Conservation (phyloP, 371 early-diverging fungal species). For the Cokeromyces recurvatus region DNA sequence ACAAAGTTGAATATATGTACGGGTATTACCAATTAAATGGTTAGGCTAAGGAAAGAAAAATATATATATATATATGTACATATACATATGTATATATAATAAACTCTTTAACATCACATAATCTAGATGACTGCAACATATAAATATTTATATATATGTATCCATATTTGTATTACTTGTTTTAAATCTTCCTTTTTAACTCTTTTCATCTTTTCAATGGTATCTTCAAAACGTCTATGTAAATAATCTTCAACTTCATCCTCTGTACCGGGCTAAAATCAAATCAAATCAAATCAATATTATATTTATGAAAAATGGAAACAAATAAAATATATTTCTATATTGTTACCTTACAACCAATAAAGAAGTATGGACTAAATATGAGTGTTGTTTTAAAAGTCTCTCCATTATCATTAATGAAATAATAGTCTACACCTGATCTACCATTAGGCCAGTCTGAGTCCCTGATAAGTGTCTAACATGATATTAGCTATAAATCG, state of each 20-base stretch:
- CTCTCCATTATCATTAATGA: constrained; percentile 84
- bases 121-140: too few relatives aligned
- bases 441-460: constrained; percentile 66
- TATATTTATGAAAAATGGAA: background rate
- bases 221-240: constrained; percentile 65
- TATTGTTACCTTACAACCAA: constrained; percentile 69
- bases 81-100: too few relatives aligned
- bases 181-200: constrained; percentile 84
- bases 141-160: too few relatives aligned
- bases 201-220: constrained; percentile 58
- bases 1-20: constrained; percentile 70
- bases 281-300: background rate
- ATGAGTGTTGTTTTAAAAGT: constrained; percentile 84
- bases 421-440: constrained; percentile 88
- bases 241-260: constrained; percentile 86
- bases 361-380: constrained; percentile 88
- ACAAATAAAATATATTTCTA: background rate
- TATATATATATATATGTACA: too few relatives aligned
- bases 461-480: constrained; percentile 55
- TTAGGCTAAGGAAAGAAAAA: constrained; percentile 59
- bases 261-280: constrained; percentile 61
- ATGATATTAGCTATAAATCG: background rate
- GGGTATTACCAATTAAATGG: constrained; percentile 78
- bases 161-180: constrained; percentile 65
- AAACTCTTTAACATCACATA: too few relatives aligned